Conservation (phyloP, 257 asterid species). For the Osmanthus fragrans region DNA sequence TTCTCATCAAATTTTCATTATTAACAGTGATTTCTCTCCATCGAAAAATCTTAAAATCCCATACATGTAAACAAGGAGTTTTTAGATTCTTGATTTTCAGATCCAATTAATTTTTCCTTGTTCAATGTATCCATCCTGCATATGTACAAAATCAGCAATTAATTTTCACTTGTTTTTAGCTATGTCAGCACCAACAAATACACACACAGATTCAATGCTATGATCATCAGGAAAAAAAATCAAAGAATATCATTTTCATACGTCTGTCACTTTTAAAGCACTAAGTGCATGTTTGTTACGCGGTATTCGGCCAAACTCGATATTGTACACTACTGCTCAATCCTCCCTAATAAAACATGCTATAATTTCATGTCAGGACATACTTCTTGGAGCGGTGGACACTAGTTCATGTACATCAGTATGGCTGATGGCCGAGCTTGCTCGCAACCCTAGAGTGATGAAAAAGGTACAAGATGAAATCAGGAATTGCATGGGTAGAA, state of each 20-base stretch:
- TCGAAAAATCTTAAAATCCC: neutral
- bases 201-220: neutral
- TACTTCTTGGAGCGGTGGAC: conserved; percentile 18
- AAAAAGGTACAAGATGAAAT: conserved; percentile 16
- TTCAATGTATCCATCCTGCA: neutral
- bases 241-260: neutral
- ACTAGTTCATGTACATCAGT: conserved; percentile 16
- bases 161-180: neutral
- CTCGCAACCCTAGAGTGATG: conserved; percentile 13
- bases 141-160: neutral
- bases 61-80: neutral
- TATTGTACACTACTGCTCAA: too few species aligned
- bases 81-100: neutral
- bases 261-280: neutral
- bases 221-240: neutral
- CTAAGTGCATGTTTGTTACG: neutral
- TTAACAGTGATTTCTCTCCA: neutral
- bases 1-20: too few species aligned
- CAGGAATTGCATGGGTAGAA: neutral
- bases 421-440: conserved; percentile 22
- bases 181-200: neutral
- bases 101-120: neutral
- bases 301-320: neutral
- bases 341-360: neutral
- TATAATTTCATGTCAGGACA: conserved; percentile 13